Conservation (phyloP, 257 asterid species). For the Solanum infundibuliforme region DNA sequence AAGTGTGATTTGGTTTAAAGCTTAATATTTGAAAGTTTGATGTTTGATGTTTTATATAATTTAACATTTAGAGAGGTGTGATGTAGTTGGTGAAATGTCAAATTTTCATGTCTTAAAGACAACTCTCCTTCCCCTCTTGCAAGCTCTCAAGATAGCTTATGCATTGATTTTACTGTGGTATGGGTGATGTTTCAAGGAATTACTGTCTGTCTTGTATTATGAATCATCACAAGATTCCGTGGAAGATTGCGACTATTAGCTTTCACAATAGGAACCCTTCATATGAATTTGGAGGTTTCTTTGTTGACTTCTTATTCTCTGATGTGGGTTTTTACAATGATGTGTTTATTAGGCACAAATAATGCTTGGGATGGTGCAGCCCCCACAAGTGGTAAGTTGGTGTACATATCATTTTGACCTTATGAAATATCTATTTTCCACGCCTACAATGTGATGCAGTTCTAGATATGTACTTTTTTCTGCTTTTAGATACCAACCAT, state of each 20-base stretch:
- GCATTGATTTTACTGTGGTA: background rate
- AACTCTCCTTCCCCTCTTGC: background rate
- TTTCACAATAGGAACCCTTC: background rate
- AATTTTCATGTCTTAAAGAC: background rate
- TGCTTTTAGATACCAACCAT: conserved; percentile 34
- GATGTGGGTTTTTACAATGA: conserved; percentile 2
- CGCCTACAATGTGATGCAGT: conserved; percentile 7
- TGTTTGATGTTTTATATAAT: background rate
- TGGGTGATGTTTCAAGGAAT: background rate
- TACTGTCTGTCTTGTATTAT: background rate
- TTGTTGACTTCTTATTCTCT: conserved; percentile 5
- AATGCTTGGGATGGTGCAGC: conserved; percentile 95
- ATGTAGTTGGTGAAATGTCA: background rate
- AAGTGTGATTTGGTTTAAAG: background rate
- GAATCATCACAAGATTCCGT: background rate
- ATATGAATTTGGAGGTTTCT: background rate
- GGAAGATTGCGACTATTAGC: background rate
- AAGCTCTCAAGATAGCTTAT: background rate
- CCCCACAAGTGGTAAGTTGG: conserved; percentile 61
- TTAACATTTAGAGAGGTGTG: background rate
- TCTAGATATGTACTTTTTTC: background rate
- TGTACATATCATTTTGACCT: background rate
- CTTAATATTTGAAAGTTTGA: background rate
- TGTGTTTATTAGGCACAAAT: conserved; percentile 65
- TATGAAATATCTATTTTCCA: background rate